Base-by-base conservation (phyloP, 148 eudicot species). In the Rhododendron ferrugineum region DNA sequence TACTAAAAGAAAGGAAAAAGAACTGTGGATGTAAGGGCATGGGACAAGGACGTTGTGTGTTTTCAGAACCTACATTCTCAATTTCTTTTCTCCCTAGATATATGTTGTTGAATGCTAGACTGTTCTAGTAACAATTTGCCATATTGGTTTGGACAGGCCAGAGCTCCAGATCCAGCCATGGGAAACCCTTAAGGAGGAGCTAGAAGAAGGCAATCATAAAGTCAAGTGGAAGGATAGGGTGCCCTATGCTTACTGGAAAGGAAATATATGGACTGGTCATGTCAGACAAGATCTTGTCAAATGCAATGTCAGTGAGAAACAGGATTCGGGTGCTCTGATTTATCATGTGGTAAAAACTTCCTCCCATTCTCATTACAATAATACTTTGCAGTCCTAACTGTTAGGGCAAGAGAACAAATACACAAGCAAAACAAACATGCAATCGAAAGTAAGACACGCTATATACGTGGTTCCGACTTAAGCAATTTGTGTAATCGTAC, bases 231-330 rank as follows among this genome's bases (percentile, higher is more conserved):
- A 0, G 49, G 86, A 91, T 0, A 91, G 93, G 85, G 47, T 56
- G 72, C 93, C 93, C 20, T 89, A 78, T 83, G 93, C 94, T 10
- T 91, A 84, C 62, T 92, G 94, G 93, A 92, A 91, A 88, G 94
- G 93, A 32, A 92, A 91, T 85, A 26, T 58, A 62, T 30, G 49
- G 84, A 84, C 82, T 37, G 46, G 86, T 77, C 13, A 13, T 10
- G 86, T 6, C 7, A 58, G 81, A 85, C 74, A 18, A 20, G 28
- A 76, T 80, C 94, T 92, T 83, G 74, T 79, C 36, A 80, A 26
- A 10, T 92, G 94, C 88, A 92, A 92, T 88, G 84, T 85, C 42
- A 91, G 83, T 13, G 30, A 44, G 42, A 16, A 81, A 16, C 76
- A 86, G 37, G 37, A 84, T 15, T 92, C 87, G 84, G 86, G 85